Conservation (phyloP, 75 land plant species). For the Picea sitchensis region DNA sequence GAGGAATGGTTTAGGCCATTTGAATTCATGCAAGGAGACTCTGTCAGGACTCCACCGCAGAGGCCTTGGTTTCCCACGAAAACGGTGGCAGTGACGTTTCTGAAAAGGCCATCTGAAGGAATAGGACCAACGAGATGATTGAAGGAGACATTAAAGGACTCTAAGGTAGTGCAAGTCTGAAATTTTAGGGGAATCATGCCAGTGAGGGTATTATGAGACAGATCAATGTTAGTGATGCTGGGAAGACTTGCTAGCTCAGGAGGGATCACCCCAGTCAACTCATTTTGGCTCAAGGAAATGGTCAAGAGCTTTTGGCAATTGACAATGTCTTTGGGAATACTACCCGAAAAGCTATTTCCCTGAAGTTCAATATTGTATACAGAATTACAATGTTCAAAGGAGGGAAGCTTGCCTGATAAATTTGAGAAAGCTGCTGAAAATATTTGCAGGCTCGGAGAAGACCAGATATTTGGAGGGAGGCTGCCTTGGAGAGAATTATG, state of each 20-base stretch:
- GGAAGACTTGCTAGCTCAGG: slow-evolving; percentile 21
- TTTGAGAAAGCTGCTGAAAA: neutral
- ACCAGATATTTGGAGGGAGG: slow-evolving; percentile 10
- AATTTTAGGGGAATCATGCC: slow-evolving; percentile 45
- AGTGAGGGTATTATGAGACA: slow-evolving; percentile 48
- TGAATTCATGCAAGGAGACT: slow-evolving; percentile 10
- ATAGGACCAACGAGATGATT: slow-evolving; percentile 23
- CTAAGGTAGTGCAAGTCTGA: slow-evolving; percentile 13
- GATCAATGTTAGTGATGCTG: slow-evolving; percentile 31
- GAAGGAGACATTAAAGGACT: slow-evolving; percentile 26
- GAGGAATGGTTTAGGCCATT: neutral
- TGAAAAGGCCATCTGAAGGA: slow-evolving; percentile 25
- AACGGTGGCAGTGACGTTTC: slow-evolving; percentile 10
- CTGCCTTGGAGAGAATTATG: slow-evolving; percentile 3
- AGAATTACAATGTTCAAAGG: slow-evolving; percentile 1
- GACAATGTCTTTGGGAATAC: slow-evolving; percentile 32
- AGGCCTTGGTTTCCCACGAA: slow-evolving; percentile 25
- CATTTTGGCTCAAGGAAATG: slow-evolving; percentile 33
- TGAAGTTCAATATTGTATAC: slow-evolving; percentile 9
- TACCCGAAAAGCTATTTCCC: slow-evolving; percentile 38
- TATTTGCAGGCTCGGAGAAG: slow-evolving; percentile 3
- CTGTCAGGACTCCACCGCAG: slow-evolving; percentile 24
- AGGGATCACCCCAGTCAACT: slow-evolving; percentile 41
- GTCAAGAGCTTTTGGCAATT: slow-evolving; percentile 34
- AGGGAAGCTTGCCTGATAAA: slow-evolving; percentile 9